Evolutionary conservation across 2,329 filamentous ascomycete genomes (phyloP).

Genomic region (Paecilomyces dactylethromorphus): DNA sequence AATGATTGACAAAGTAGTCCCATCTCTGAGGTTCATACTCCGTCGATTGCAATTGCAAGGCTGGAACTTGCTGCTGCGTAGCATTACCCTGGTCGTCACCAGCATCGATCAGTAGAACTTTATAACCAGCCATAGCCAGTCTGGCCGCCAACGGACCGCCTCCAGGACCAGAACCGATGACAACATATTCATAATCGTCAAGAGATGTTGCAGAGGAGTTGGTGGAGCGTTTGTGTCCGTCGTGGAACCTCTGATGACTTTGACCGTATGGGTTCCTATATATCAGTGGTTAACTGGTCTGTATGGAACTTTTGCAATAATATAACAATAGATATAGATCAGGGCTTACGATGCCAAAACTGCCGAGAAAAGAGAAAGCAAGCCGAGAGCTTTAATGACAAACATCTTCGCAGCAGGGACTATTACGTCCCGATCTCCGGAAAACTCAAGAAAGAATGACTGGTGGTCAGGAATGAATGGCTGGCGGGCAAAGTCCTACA

Average conservation of each 20-base stretch:
- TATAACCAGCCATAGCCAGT: conserved; percentile 28
- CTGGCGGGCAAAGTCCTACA: not conserved
- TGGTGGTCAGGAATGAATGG: not conserved
- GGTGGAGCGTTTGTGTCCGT: not conserved
- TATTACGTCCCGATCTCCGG: not conserved
- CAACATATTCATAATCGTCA: conserved; percentile 31
- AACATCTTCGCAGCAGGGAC: conserved; percentile 3
- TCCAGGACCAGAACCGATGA: conserved; percentile 31
- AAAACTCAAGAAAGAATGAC: not conserved
- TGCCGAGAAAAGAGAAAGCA: conserved; percentile 9
- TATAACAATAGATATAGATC: not conserved
- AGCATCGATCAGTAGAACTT: conserved; percentile 32
- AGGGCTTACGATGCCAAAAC: conserved; percentile 10
- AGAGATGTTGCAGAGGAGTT: conserved; percentile 8
- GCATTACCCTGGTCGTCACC: conserved; percentile 48
- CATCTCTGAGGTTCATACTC: conserved; percentile 53
- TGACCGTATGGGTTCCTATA: not conserved
- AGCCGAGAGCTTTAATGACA: conserved; percentile 7
- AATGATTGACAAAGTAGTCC: conserved; percentile 61
- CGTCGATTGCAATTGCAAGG: conserved; percentile 47
- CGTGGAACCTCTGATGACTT: not conserved
- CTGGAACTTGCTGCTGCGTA: conserved; percentile 49
- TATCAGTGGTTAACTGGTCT: not conserved
- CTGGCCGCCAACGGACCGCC: conserved; percentile 30
- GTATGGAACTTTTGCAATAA: not conserved